Conservation (phyloP, 2,329 filamentous ascomycete genomes). For the Colletotrichum siamense region DNA sequence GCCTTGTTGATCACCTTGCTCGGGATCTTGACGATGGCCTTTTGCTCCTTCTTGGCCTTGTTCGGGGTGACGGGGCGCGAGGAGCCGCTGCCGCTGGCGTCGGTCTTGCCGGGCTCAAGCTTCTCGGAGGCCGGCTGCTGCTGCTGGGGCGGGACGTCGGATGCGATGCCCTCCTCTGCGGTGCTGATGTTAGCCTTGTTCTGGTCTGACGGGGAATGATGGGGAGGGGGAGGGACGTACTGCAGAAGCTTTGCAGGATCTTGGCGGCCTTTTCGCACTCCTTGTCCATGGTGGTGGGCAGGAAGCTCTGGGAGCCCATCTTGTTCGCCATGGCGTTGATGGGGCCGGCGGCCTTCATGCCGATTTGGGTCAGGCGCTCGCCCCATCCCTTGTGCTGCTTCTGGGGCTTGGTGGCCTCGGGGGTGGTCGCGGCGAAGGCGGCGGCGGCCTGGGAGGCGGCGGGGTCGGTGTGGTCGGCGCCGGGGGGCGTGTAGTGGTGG, state of each 20-base stretch:
- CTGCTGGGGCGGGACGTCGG: constrained; percentile 34
- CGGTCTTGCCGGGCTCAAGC: constrained; percentile 19
- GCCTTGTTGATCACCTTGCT: constrained; percentile 67
- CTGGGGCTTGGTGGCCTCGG: background rate
- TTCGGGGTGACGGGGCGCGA: constrained; percentile 25
- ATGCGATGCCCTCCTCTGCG: constrained; percentile 59
- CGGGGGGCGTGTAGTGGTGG: constrained; percentile 1
- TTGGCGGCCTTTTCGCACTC: constrained; percentile 90
- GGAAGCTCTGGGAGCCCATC: constrained; percentile 83
- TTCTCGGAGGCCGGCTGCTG: constrained; percentile 24
- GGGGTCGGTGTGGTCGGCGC: background rate
- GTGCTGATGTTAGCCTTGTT: background rate
- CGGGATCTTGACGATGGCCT: constrained; percentile 59
- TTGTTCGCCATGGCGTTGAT: constrained; percentile 85
- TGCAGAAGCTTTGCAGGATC: constrained; percentile 86
- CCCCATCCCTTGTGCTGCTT: constrained; percentile 22
- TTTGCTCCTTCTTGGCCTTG: constrained; percentile 39
- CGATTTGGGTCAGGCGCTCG: constrained; percentile 28
- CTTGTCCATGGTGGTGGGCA: constrained; percentile 85
- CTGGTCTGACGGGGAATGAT: constrained; percentile 4
- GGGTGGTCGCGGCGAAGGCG: background rate
- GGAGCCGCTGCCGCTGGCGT: background rate
- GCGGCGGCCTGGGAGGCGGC: constrained; percentile 1
- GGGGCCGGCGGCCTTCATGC: constrained; percentile 65
- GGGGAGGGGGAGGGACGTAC: constrained; percentile 48